Percentiles rank a stretch among this genome's conserved stretches.
Conservation (phyloP, 768 basidiomycete species). For the Lactifluus rugatus region DNA sequence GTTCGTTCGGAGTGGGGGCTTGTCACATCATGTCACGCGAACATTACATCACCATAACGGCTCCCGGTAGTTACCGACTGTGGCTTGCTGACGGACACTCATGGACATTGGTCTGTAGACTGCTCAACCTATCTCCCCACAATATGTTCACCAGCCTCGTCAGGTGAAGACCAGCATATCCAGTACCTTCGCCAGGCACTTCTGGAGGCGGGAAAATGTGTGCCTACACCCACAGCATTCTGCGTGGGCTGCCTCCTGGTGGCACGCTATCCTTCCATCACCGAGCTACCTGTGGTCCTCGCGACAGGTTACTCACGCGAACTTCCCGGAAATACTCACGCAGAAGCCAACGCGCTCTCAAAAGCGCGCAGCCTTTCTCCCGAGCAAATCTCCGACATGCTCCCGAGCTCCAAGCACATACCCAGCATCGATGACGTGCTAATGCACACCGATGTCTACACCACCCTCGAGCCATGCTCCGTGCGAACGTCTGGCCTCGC, state of each 20-base stretch:
- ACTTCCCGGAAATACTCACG: conserved; percentile 89
- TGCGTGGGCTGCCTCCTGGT: conserved; percentile 85
- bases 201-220: conserved; percentile 59
- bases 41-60: too few relatives aligned
- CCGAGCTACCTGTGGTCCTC: conserved; percentile 41
- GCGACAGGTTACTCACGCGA: conserved; percentile 86
- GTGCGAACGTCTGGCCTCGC: conserved; percentile 76
- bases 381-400: conserved; percentile 35
- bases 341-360: conserved; percentile 85
- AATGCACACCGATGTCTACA: conserved; percentile 66
- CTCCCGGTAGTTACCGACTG: neutral
- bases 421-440: conserved; percentile 42
- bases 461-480: conserved; percentile 96
- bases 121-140: too few relatives aligned
- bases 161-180: conserved; percentile 23
- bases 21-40: neutral
- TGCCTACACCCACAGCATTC: conserved; percentile 66
- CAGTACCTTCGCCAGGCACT: conserved; percentile 56
- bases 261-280: conserved; percentile 32
- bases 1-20: neutral
- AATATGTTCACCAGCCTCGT: neutral
- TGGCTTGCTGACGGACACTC: too few relatives aligned
- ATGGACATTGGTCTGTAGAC: conserved; percentile 5
- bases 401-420: conserved; percentile 29
- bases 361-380: conserved; percentile 49